Percentiles rank a stretch among this genome's conserved stretches.
Conservation (phyloP, 306 rosid genomes). For the Trichosanthes cucumerina region DNA sequence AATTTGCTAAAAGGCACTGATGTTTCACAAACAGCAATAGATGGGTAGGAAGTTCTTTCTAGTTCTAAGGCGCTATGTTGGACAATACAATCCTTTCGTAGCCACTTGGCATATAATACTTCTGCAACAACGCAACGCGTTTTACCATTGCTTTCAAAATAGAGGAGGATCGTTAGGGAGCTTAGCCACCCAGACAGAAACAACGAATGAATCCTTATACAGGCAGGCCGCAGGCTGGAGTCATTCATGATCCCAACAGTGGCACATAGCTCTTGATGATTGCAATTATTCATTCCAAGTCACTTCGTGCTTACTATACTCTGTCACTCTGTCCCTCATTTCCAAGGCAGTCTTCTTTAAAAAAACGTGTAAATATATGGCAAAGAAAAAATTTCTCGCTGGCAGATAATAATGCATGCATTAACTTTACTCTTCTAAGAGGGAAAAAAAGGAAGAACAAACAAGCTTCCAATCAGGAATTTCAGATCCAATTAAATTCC, state of each 20-base stretch:
- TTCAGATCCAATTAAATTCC: slow-evolving; percentile 5
- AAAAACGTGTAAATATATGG: neutral
- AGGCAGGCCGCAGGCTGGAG: neutral
- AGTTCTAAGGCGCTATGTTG: neutral
- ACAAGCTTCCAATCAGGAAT: slow-evolving; percentile 4
- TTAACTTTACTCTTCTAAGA: neutral
- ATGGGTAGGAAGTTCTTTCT: neutral
- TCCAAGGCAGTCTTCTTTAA: neutral
- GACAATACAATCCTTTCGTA: neutral
- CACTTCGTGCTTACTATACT: neutral
- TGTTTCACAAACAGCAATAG: neutral
- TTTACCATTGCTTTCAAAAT: neutral
- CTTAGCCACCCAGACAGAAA: neutral
- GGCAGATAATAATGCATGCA: slow-evolving; percentile 6
- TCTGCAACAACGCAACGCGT: neutral
- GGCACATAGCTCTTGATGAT: neutral
- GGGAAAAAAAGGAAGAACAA: neutral
- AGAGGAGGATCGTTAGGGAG: neutral
- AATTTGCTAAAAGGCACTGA: neutral
- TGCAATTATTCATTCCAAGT: slow-evolving; percentile 1
- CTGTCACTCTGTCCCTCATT: neutral
- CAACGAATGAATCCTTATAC: neutral
- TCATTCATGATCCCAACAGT: neutral
- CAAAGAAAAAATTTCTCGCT: neutral
- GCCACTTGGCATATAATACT: neutral